A percentile compares a stretch with the other conserved stretches of the same genome.
These are phyloP conservation scores for Cenococcum geophilum DNA, from an alignment of 495 filamentous ascomycete genomes.

Conservation along the genomic window DNA sequence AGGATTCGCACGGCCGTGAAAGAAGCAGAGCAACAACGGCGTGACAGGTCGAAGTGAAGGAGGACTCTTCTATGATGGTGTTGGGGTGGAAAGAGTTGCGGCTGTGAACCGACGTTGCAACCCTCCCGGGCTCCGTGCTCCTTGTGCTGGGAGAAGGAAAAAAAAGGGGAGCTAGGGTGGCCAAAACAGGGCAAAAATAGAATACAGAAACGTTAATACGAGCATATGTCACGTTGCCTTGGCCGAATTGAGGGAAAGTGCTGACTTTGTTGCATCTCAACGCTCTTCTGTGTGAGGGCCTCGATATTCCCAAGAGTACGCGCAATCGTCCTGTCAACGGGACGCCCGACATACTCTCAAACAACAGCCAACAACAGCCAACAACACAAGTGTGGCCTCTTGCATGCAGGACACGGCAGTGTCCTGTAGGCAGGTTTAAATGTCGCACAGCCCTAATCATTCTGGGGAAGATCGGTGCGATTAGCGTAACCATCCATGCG, in stretches of 20 bases:
- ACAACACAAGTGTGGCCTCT: too few species aligned
- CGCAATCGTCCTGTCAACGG: background rate
- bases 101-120: background rate
- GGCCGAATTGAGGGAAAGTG: background rate
- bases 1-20: conserved; percentile 9
- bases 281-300: background rate
- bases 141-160: background rate
- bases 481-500: conserved; percentile 9
- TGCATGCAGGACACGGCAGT: too few species aligned
- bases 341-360: background rate
- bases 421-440: background rate
- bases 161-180: background rate
- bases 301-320: background rate
- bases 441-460: background rate
- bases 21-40: background rate
- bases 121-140: background rate
- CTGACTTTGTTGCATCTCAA: too few species aligned
- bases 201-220: conserved; percentile 1
- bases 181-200: background rate
- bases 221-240: background rate
- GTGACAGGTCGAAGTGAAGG: background rate
- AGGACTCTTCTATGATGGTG: background rate
- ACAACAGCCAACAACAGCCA: too few species aligned
- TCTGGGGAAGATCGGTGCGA: conserved; percentile 24
- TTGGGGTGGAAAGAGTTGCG: background rate